phyloP scores from a whole-genome alignment of 805 yeast genomes.

The Teunomyces barrocoloradensis region DNA sequence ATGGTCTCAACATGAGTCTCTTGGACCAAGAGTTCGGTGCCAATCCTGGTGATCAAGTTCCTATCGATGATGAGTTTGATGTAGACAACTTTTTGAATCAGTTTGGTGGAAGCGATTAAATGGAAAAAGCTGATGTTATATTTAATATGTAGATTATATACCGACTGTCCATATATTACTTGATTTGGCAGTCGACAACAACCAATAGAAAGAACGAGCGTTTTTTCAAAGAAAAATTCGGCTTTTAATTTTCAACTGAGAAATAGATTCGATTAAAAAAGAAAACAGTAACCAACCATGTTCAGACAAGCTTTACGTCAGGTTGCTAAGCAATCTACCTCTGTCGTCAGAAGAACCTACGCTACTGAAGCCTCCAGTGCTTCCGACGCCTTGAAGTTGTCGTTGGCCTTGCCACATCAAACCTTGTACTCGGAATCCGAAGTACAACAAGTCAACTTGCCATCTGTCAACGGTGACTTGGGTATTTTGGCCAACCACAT shows the following conservation, averaged over 20 bases:
- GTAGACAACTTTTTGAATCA: slow-evolving; percentile 45
- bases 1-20: slow-evolving; percentile 41
- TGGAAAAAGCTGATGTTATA: no score
- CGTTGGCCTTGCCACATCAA: slow-evolving; percentile 89
- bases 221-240: slow-evolving; percentile 2
- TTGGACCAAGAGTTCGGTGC: slow-evolving; percentile 28
- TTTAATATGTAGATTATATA: background rate
- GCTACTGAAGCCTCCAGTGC: slow-evolving; percentile 73
- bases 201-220: slow-evolving; percentile 30
- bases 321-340: slow-evolving; percentile 55
- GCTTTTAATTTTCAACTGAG: slow-evolving; percentile 1
- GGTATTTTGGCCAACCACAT: slow-evolving; percentile 98
- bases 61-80: slow-evolving; percentile 42
- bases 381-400: slow-evolving; percentile 73
- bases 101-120: slow-evolving; percentile 25
- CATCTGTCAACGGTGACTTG: slow-evolving; percentile 92
- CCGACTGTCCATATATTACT: slow-evolving; percentile 15
- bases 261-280: background rate
- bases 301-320: slow-evolving; percentile 64
- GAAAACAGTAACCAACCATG: slow-evolving; percentile 34
- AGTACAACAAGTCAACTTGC: slow-evolving; percentile 80
- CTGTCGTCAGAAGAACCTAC: slow-evolving; percentile 72
- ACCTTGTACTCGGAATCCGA: slow-evolving; percentile 59
- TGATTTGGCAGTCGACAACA: slow-evolving; percentile 25
- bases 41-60: slow-evolving; percentile 16